phyloP scores from a whole-genome alignment of 768 basidiomycete species.

The Termitomyces sp. region DNA sequence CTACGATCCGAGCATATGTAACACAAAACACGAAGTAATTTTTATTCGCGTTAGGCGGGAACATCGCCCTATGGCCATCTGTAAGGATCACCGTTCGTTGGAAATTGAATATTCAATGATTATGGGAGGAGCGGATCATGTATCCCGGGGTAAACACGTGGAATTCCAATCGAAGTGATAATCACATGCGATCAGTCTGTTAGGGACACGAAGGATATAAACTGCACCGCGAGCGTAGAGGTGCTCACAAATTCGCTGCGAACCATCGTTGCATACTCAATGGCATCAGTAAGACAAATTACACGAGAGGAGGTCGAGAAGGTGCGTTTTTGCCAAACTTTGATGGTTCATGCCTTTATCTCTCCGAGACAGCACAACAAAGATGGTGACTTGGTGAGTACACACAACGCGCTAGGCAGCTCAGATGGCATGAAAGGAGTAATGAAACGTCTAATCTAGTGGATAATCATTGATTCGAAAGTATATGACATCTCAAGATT shows the following conservation, averaged over 20 bases:
- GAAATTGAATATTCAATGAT: no score
- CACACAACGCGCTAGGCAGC: background rate
- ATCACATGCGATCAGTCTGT: conserved; percentile 5
- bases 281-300: conserved; percentile 33
- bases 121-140: no score
- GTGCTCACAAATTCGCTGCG: background rate
- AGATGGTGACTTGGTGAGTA: conserved; percentile 62
- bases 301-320: conserved; percentile 71
- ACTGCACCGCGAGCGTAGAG: background rate
- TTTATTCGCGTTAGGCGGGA: background rate
- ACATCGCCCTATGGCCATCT: no score
- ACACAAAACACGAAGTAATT: no score
- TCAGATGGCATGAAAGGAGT: background rate
- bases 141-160: conserved; percentile 3
- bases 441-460: conserved; percentile 34
- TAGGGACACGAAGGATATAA: background rate
- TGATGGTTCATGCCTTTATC: background rate
- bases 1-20: background rate
- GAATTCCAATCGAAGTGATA: background rate
- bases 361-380: conserved; percentile 77
- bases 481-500: conserved; percentile 83
- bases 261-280: conserved; percentile 6
- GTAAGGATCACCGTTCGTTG: no score
- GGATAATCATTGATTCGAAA: conserved; percentile 80
- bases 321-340: conserved; percentile 32